Percentiles rank a stretch among this genome's conserved stretches.
Evolutionary conservation across 768 basidiomycete species (phyloP).

Genomic region (Tremella yokohamensis): DNA sequence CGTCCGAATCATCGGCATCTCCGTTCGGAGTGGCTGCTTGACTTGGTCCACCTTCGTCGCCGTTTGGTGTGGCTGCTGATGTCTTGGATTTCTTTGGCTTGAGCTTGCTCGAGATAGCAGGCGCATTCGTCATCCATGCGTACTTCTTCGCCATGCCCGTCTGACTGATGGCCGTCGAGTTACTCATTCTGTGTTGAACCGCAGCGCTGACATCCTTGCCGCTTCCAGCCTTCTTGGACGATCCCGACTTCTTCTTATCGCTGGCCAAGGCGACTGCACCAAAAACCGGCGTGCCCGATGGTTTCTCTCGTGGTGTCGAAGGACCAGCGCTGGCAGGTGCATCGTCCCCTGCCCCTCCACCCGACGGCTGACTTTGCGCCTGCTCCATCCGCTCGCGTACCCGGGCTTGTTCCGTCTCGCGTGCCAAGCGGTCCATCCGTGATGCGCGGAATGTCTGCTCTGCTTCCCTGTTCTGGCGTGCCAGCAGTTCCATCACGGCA

Average conservation of each 20-base stretch:
- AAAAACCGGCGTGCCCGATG: background rate
- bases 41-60: too few relatives aligned
- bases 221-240: conserved; percentile 15
- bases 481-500: conserved; percentile 26
- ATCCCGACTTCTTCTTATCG: conserved; percentile 8
- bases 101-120: conserved; percentile 30
- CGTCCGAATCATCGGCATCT: background rate
- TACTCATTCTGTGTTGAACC: conserved; percentile 35
- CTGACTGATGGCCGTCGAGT: conserved; percentile 35
- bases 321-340: conserved; percentile 7
- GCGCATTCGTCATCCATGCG: conserved; percentile 36
- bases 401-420: conserved; percentile 25
- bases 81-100: conserved; percentile 26
- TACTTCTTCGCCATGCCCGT: conserved; percentile 38
- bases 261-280: conserved; percentile 2
- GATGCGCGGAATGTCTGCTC: conserved; percentile 28
- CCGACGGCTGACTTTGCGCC: conserved; percentile 4
- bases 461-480: conserved; percentile 24
- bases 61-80: background rate
- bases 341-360: background rate
- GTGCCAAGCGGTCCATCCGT: conserved; percentile 29
- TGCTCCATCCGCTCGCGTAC: conserved; percentile 13
- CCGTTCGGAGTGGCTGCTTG: too few relatives aligned
- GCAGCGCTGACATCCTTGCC: conserved; percentile 32
- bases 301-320: conserved; percentile 21